Evolutionary conservation across 1,284 basidiomycete genomes (phyloP).

Genomic region (Blastosporella zonata): DNA sequence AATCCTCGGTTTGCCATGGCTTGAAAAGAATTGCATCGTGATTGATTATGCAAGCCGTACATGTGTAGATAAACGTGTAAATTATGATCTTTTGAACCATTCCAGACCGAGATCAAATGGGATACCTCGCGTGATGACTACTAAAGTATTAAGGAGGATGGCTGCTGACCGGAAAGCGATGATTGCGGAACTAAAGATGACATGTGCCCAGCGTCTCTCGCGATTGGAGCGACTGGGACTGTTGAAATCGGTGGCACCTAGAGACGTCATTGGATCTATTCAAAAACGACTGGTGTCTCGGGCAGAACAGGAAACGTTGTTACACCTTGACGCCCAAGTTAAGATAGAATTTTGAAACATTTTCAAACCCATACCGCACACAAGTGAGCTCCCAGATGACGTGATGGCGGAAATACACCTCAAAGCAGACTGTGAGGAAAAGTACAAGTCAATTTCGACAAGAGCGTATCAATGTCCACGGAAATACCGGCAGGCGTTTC

Average conservation of each 20-base stretch:
- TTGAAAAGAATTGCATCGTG: background rate
- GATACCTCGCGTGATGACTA: background rate
- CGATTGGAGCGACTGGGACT: background rate
- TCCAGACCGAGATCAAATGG: background rate
- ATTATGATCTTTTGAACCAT: background rate
- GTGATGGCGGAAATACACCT: background rate
- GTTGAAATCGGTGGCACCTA: background rate
- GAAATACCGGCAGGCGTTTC: background rate
- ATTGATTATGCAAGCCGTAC: background rate
- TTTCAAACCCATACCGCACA: background rate
- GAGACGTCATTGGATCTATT: background rate
- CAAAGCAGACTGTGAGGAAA: background rate
- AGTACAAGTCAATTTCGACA: background rate
- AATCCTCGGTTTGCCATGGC: background rate
- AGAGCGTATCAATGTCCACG: background rate
- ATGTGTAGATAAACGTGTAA: background rate
- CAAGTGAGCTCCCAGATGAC: background rate
- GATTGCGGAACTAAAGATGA: background rate
- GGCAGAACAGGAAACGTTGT: background rate
- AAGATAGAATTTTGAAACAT: background rate
- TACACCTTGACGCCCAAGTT: background rate
- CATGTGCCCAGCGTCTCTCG: background rate
- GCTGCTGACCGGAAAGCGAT: background rate
- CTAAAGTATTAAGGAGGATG: background rate
- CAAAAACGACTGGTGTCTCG: background rate